These are phyloP conservation scores for Galerina marginata DNA, from an alignment of 768 basidiomycete genomes.

Conservation along the genomic window DNA sequence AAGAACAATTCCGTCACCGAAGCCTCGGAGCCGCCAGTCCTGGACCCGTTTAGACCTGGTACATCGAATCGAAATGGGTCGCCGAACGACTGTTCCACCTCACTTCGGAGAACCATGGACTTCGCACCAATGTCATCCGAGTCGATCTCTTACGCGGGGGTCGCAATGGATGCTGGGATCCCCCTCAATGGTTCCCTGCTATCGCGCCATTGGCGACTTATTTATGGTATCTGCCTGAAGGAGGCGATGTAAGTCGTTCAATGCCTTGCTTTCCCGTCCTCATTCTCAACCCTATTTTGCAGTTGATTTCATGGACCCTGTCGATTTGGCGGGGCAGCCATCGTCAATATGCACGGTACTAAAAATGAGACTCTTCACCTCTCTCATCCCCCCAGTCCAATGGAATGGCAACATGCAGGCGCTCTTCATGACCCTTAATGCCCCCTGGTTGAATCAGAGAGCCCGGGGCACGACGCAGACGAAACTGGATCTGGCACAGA, in stretches of 20 bases:
- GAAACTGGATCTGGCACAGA: conserved; percentile 3
- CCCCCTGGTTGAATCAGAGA: conserved; percentile 37
- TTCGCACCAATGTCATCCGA: conserved; percentile 39
- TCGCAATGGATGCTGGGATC: conserved; percentile 42
- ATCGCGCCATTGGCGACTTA: conserved; percentile 33
- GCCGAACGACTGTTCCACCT: conserved; percentile 41
- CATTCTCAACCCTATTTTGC: neutral
- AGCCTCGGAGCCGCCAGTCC: conserved; percentile 23
- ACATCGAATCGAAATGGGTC: conserved; percentile 50
- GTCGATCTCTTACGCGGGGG: conserved; percentile 45
- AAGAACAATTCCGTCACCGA: conserved; percentile 6
- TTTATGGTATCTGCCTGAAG: conserved; percentile 35
- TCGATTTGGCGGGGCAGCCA: conserved; percentile 32
- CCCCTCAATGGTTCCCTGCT: conserved; percentile 45
- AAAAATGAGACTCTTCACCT: conserved; percentile 26
- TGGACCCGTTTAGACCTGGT: conserved; percentile 37
- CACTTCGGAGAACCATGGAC: conserved; percentile 29
- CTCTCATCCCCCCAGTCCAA: conserved; percentile 35
- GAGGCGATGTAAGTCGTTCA: conserved; percentile 29
- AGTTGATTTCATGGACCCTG: conserved; percentile 32
- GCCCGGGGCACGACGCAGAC: conserved; percentile 13
- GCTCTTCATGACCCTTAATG: conserved; percentile 23
- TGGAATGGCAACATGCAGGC: conserved; percentile 23
- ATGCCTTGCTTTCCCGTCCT: no score
- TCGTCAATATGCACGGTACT: conserved; percentile 30